Conservation (phyloP, 148 eudicot species). For the Vaccinium darrowii region DNA sequence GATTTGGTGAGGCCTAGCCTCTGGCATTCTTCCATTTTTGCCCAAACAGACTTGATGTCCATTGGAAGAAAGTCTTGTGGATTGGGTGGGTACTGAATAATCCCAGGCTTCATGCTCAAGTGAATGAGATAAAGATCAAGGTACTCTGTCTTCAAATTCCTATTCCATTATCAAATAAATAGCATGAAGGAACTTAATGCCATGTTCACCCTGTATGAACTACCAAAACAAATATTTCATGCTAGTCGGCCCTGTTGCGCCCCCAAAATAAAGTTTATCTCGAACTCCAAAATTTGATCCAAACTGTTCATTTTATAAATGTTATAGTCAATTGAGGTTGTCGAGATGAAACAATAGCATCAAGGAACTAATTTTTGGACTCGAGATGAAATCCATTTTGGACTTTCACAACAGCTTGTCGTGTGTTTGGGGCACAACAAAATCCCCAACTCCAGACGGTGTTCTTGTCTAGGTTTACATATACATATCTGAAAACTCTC, state of each 20-base stretch:
- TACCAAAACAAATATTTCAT: background rate
- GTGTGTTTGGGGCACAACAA: no score
- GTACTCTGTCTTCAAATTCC: conserved; percentile 5
- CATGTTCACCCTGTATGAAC: background rate
- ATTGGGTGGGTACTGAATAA: background rate
- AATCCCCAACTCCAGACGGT: no score
- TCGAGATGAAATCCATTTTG: background rate
- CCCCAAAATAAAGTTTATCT: background rate
- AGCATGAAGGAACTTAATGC: background rate
- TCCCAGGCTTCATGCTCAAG: conserved; percentile 2
- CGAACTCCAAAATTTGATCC: no score
- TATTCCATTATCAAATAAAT: background rate
- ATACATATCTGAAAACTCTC: no score
- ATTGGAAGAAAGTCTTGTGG: background rate
- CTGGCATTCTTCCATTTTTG: conserved; percentile 11
- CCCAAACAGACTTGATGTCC: conserved; percentile 6
- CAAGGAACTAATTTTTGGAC: background rate
- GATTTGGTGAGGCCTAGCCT: conserved; percentile 1
- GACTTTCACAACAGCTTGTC: no score
- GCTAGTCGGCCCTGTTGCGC: background rate
- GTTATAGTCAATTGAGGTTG: background rate
- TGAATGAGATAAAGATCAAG: conserved; percentile 5
- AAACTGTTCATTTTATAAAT: background rate
- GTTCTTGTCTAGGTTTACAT: no score
- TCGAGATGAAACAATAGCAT: background rate